Evolutionary conservation across 371 early-diverging fungal genomes (phyloP).

Genomic region (Aphelidium insulamus): DNA sequence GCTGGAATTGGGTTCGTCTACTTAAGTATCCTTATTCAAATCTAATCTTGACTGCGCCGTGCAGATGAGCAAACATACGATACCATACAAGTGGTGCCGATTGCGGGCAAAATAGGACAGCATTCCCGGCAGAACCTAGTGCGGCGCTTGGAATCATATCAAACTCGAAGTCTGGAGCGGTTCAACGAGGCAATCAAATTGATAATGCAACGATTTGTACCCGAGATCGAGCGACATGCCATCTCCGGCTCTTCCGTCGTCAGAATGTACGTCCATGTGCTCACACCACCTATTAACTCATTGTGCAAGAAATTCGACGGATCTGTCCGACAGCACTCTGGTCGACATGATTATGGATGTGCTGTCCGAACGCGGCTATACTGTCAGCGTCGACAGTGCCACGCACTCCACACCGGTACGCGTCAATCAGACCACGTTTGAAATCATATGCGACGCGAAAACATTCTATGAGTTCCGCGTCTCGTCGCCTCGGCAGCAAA

Average conservation of each 20-base stretch:
- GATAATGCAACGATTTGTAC: neutral
- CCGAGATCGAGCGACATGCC: constrained; percentile 12
- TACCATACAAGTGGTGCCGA: constrained; percentile 34
- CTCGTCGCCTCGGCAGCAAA: too few relatives aligned
- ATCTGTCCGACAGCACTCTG: constrained; percentile 21
- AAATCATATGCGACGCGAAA: too few relatives aligned
- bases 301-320: neutral
- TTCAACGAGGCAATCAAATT: neutral
- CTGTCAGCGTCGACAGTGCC: constrained; percentile 30
- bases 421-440: constrained; percentile 29
- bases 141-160: neutral
- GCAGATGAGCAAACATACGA: constrained; percentile 35
- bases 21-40: too few relatives aligned
- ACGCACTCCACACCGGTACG: constrained; percentile 26
- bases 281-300: neutral
- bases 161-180: neutral
- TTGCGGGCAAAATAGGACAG: constrained; percentile 34
- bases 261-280: constrained; percentile 24
- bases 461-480: too few relatives aligned
- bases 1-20: constrained; percentile 27
- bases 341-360: constrained; percentile 39
- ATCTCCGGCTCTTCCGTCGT: constrained; percentile 35
- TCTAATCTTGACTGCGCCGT: too few relatives aligned
- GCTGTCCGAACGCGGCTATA: constrained; percentile 37
- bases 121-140: constrained; percentile 34